Evolutionary conservation across 805 yeast genomes (phyloP).

Genomic region (Starmerella sirachaensis): DNA sequence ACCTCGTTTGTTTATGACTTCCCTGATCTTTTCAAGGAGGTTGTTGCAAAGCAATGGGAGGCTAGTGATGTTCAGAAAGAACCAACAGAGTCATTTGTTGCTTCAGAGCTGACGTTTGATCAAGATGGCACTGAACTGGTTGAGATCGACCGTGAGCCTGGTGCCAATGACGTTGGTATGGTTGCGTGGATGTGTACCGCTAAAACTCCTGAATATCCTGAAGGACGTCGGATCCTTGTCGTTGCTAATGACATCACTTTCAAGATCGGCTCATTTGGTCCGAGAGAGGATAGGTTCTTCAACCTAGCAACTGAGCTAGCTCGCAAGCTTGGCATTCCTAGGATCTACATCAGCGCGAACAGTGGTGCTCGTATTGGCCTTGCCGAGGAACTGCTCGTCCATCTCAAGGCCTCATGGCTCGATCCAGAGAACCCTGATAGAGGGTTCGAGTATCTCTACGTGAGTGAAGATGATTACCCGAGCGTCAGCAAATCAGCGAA

Average conservation of each 20-base stretch:
- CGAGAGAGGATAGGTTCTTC: conserved; percentile 86
- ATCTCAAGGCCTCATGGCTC: conserved; percentile 87
- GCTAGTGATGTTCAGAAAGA: conserved; percentile 40
- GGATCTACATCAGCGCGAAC: conserved; percentile 92
- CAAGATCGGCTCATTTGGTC: conserved; percentile 98
- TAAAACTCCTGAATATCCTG: conserved; percentile 93
- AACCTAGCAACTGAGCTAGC: conserved; percentile 87
- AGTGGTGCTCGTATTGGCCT: conserved; percentile 99
- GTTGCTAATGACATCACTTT: conserved; percentile 96
- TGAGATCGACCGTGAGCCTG: conserved; percentile 89
- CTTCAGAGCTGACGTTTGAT: conserved; percentile 71
- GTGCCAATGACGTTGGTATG: conserved; percentile 94
- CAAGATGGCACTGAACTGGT: conserved; percentile 68
- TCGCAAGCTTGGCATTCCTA: conserved; percentile 80
- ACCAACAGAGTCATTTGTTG: conserved; percentile 56
- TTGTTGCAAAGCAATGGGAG: conserved; percentile 78
- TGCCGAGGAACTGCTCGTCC: conserved; percentile 89
- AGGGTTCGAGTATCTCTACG: conserved; percentile 84
- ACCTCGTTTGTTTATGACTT: conserved; percentile 96
- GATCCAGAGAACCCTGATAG: conserved; percentile 59
- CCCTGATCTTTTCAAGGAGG: conserved; percentile 97
- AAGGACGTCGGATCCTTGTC: conserved; percentile 84
- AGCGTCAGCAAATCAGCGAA: conserved; percentile 30
- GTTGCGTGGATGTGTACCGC: conserved; percentile 86
- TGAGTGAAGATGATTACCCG: conserved; percentile 55